Base-by-base conservation (phyloP, 805 yeast species). In the Metschnikowia picachoensis region DNA sequence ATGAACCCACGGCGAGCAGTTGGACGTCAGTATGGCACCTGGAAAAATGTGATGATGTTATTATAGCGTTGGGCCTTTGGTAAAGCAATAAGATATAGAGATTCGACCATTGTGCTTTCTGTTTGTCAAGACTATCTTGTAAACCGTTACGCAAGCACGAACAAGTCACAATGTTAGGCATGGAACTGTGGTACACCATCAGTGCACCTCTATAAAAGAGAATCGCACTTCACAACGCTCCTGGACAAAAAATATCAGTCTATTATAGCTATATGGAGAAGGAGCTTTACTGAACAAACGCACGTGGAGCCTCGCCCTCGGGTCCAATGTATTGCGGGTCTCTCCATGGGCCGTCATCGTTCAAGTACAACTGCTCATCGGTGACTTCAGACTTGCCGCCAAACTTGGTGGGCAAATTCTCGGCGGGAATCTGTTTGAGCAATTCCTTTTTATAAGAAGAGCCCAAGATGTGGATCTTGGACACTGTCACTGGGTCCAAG, bases 311-410 rank as follows among this genome's bases (percentile, higher is more conserved):
- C 68, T 84, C 88, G 53, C 97, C 97, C 72, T 91, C 98, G 48
- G 96, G 95, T 12, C 97, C 98, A 64, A 90, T 84, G 68, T 61
- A 92, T 68, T 85, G 59, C 30, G 83, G 73, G 51, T 92, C 94
- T 78, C 97, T 87, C 99, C 99, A 94, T 53, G 99, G 99, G 56
- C 99, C 99, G 55, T 85, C 74, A 65, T 94, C 98, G 34, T 94
- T 81, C 60, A 94, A 73, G 67, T 83, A 87, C 55, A 94, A 78
- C 25, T 95, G 96, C 60, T 90, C 87, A 39, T 81, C 86, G 9
- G 78, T 76, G 41, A 80, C 87, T 37, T 73, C 66, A 30, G 94
- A 83, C 53, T 62, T 61, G 56, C 99, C 99, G 52, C 99, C 99
- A 60, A 87, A 92, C 72, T 88, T 89, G 39, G 58, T 74, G 37